phyloP scores from a whole-genome alignment of 805 yeast species.

The Yarrowia sp. region DNA sequence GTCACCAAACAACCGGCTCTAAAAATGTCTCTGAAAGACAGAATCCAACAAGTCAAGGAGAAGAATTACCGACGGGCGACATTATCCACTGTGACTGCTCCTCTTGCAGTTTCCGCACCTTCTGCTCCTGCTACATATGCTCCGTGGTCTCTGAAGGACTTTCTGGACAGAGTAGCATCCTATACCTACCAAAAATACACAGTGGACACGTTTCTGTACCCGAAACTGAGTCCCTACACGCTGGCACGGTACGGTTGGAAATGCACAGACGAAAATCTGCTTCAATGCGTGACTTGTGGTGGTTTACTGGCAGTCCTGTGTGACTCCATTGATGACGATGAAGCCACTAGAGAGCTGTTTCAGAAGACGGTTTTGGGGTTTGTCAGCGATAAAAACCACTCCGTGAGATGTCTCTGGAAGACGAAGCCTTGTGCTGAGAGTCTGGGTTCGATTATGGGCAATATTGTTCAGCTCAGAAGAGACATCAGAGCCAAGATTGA shows the following conservation, averaged over 20 bases:
- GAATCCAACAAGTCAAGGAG: constrained; percentile 16
- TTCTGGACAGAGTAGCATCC: neutral
- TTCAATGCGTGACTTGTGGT: constrained; percentile 13
- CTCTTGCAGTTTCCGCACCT: neutral
- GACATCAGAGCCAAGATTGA: neutral
- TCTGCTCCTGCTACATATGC: neutral
- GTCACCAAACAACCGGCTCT: neutral
- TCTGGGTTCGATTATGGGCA: neutral
- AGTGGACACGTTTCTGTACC: neutral
- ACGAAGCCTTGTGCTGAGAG: neutral
- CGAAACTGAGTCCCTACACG: neutral
- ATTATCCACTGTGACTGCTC: neutral
- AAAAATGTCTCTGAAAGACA: neutral
- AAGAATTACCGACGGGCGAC: neutral
- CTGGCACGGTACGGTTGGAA: constrained; percentile 14
- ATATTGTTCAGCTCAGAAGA: neutral
- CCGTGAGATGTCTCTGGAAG: neutral
- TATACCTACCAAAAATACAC: constrained; percentile 5
- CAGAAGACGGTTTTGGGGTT: neutral
- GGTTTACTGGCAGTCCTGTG: neutral
- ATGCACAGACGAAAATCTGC: neutral
- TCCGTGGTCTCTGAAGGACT: constrained; percentile 10
- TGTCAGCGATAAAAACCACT: neutral
- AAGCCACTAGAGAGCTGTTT: neutral
- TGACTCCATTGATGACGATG: neutral